phyloP scores from a whole-genome alignment of 495 filamentous ascomycete genomes.

The Talaromyces proteolyticus region DNA sequence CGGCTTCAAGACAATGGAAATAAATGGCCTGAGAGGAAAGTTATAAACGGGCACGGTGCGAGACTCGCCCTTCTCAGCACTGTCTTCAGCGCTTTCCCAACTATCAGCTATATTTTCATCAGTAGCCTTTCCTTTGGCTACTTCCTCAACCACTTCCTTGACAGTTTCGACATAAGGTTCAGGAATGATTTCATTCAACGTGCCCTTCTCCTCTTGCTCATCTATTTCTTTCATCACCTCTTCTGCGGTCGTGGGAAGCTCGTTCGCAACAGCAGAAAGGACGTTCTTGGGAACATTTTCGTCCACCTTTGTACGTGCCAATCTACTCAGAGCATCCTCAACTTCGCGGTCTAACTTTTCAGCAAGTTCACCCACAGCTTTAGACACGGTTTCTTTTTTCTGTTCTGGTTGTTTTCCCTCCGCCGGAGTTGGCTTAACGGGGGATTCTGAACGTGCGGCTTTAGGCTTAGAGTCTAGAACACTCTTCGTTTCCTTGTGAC shows the following conservation, averaged over 20 bases:
- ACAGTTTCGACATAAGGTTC: constrained; percentile 42
- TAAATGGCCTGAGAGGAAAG: constrained; percentile 94
- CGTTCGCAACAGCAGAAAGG: constrained; percentile 24
- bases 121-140: constrained; percentile 48
- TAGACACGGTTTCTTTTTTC: constrained; percentile 63
- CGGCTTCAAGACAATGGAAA: constrained; percentile 57
- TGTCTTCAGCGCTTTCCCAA: constrained; percentile 81
- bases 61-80: constrained; percentile 59
- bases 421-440: neutral
- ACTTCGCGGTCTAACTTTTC: constrained; percentile 63
- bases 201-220: constrained; percentile 35
- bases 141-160: constrained; percentile 50
- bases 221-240: constrained; percentile 26
- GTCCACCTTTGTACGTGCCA: constrained; percentile 16
- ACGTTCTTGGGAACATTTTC: constrained; percentile 28
- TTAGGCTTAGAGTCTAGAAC: neutral
- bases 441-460: neutral
- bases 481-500: constrained; percentile 10
- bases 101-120: constrained; percentile 56
- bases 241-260: constrained; percentile 28
- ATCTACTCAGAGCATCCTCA: constrained; percentile 56
- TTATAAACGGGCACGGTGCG: constrained; percentile 75
- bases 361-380: constrained; percentile 64
- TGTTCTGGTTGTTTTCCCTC: constrained; percentile 19
- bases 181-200: constrained; percentile 8